phyloP scores from a whole-genome alignment of 768 basidiomycete species.

The Tephrocybe rancida region DNA sequence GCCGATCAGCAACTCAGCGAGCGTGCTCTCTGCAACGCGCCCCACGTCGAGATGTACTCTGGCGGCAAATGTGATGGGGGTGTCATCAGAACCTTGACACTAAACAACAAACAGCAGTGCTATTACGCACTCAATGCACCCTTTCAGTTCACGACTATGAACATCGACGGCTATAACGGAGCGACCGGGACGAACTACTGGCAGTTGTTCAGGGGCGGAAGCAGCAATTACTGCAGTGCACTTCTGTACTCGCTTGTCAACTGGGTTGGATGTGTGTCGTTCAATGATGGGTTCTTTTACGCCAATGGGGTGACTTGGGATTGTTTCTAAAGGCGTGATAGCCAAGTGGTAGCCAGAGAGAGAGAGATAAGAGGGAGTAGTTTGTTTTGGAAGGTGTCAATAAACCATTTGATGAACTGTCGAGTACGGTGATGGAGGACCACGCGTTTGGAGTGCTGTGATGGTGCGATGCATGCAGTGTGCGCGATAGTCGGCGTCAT shows the following conservation, averaged over 20 bases:
- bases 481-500: constrained; percentile 1
- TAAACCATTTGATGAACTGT: not conserved
- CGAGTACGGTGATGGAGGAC: not conserved
- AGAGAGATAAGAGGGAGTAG: not conserved
- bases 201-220: not conserved
- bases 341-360: not conserved
- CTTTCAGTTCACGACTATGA: not conserved
- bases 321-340: not conserved
- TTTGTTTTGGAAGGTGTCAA: not conserved
- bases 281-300: not conserved
- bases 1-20: not conserved
- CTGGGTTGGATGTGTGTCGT: not conserved
- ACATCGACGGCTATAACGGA: not conserved
- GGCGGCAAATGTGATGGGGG: not conserved
- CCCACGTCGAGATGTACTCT: not conserved
- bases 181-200: not conserved
- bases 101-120: not conserved
- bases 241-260: not conserved
- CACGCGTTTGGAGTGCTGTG: not conserved
- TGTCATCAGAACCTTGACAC: not conserved
- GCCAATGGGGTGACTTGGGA: not conserved
- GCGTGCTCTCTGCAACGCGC: not conserved
- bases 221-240: not conserved
- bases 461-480: not conserved
- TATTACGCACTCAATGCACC: not conserved